phyloP scores from a whole-genome alignment of 2,329 filamentous ascomycete species.

The Stemphylium lycopersici region DNA sequence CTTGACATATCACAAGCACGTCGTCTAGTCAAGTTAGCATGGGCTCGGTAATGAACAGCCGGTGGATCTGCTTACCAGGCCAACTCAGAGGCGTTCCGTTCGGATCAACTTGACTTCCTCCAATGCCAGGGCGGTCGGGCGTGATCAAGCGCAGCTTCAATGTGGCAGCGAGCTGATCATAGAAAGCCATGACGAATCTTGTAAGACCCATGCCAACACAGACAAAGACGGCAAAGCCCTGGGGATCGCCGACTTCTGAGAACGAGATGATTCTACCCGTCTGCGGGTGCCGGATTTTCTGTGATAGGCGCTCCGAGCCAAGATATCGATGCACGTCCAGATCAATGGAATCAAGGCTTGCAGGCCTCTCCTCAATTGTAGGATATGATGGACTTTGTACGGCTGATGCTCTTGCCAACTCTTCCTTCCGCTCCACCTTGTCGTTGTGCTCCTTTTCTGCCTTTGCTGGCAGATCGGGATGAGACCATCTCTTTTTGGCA shows the following conservation, averaged over 20 bases:
- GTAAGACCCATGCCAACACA: slow-evolving; percentile 98
- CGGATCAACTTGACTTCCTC: slow-evolving; percentile 84
- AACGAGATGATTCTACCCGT: slow-evolving; percentile 91
- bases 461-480: slow-evolving; percentile 50
- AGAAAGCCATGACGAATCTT: slow-evolving; percentile 94
- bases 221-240: slow-evolving; percentile 91
- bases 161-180: slow-evolving; percentile 90
- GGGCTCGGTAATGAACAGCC: slow-evolving; percentile 39
- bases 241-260: slow-evolving; percentile 91
- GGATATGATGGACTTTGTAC: slow-evolving; percentile 51
- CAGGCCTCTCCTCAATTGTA: slow-evolving; percentile 72
- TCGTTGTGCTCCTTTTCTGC: slow-evolving; percentile 46
- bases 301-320: slow-evolving; percentile 80
- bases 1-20: slow-evolving; percentile 90
- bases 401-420: slow-evolving; percentile 19
- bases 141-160: slow-evolving; percentile 90
- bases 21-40: slow-evolving; percentile 62
- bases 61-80: slow-evolving; percentile 70
- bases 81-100: slow-evolving; percentile 90
- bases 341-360: slow-evolving; percentile 85
- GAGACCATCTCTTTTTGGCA: slow-evolving; percentile 48
- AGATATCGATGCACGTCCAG: slow-evolving; percentile 86
- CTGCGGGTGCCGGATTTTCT: slow-evolving; percentile 84
- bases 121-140: slow-evolving; percentile 90
- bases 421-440: slow-evolving; percentile 32